A percentile compares a stretch with the other conserved stretches of the same genome.
Conservation (phyloP, 805 yeast species). For the Cyberlindnera subsufficiens region DNA sequence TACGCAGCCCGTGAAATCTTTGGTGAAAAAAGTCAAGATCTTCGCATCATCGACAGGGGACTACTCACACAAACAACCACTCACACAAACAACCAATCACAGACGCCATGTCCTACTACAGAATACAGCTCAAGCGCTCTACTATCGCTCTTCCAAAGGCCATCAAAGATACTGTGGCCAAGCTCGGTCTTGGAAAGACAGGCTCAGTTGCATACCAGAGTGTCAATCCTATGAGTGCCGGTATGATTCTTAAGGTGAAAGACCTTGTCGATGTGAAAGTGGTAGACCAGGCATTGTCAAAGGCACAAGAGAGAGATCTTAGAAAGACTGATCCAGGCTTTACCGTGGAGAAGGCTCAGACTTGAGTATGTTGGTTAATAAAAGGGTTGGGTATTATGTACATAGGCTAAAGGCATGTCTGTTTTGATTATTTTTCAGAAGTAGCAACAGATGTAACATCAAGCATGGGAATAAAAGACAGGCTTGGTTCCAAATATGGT, state of each 20-base stretch:
- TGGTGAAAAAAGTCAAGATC: not conserved
- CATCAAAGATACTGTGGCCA: conserved; percentile 55
- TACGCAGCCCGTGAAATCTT: conserved; percentile 1
- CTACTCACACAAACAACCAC: no score
- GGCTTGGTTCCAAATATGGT: no score
- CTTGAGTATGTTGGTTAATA: not conserved
- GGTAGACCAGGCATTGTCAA: conserved; percentile 46
- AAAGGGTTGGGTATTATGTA: no score
- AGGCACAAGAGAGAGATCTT: conserved; percentile 42
- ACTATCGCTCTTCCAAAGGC: conserved; percentile 78
- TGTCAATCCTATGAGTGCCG: conserved; percentile 77
- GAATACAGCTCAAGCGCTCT: conserved; percentile 74
- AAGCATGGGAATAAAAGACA: no score
- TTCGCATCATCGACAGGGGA: no score
- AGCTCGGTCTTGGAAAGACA: conserved; percentile 71
- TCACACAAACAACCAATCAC: not conserved
- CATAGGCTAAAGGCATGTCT: no score
- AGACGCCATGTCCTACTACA: conserved; percentile 38
- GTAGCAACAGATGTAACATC: no score
- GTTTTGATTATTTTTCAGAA: no score
- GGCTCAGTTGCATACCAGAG: conserved; percentile 68
- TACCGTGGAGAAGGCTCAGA: conserved; percentile 30
- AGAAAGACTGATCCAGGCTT: conserved; percentile 65
- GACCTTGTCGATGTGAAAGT: conserved; percentile 82
- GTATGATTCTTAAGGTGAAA: conserved; percentile 75